A percentile compares a stretch with the other conserved stretches of the same genome.
Conservation (phyloP, 441 rosid genomes). For the Bruguiera hainesii region DNA sequence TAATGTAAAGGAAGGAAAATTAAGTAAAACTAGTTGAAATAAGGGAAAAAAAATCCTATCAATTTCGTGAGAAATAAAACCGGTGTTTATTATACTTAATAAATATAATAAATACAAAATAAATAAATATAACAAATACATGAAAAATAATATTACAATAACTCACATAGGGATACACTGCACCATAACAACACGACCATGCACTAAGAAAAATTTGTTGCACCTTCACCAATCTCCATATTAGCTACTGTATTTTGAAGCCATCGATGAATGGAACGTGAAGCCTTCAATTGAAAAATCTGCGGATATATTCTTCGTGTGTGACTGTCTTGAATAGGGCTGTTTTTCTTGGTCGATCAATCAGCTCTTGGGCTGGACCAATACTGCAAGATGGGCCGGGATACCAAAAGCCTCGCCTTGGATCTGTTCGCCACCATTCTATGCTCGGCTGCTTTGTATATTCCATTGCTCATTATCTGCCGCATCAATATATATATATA, state of each 20-base stretch:
- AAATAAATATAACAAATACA: too few relatives aligned
- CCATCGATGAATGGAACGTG: constrained; percentile 27
- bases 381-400: constrained; percentile 26
- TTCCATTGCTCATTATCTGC: constrained; percentile 43
- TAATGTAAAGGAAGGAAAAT: neutral
- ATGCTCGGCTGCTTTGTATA: constrained; percentile 30
- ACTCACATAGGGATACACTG: too few relatives aligned
- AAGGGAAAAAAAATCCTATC: too few relatives aligned
- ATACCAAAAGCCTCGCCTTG: constrained; percentile 32
- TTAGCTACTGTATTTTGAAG: neutral
- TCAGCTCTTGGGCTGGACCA: constrained; percentile 28
- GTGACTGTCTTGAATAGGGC: constrained; percentile 35
- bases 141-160: too few relatives aligned
- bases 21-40: too few relatives aligned
- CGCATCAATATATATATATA: neutral
- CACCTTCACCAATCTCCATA: too few relatives aligned
- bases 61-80: too few relatives aligned
- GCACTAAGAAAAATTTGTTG: too few relatives aligned
- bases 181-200: too few relatives aligned
- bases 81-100: too few relatives aligned
- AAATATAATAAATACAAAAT: too few relatives aligned
- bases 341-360: constrained; percentile 16
- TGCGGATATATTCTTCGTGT: constrained; percentile 19
- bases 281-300: constrained; percentile 25
- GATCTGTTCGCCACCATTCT: constrained; percentile 34